These are phyloP conservation scores for Cladobotryum mycophilum DNA, from an alignment of 2,329 filamentous ascomycete genomes.

Conservation along the genomic window DNA sequence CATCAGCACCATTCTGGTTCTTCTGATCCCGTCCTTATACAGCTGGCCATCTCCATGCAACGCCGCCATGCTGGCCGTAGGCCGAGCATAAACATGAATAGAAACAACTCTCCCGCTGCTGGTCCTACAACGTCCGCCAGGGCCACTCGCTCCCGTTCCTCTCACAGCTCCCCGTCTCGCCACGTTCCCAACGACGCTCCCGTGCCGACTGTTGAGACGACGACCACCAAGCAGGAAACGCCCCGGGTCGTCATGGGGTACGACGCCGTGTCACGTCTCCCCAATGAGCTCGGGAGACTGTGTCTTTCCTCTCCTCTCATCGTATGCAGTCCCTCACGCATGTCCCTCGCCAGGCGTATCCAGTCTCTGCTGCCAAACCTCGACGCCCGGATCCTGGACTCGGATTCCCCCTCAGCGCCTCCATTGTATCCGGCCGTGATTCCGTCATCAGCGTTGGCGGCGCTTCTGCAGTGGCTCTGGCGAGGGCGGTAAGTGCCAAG, in stretches of 20 bases:
- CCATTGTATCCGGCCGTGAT: slow-evolving; percentile 38
- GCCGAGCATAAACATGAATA: too few species aligned
- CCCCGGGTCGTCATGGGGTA: slow-evolving; percentile 31
- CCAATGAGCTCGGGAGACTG: slow-evolving; percentile 28
- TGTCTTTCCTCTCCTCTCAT: slow-evolving; percentile 29
- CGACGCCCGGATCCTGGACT: slow-evolving; percentile 27
- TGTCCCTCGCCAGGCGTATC: slow-evolving; percentile 27
- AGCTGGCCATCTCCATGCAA: too few species aligned
- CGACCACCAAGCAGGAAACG: slow-evolving; percentile 7
- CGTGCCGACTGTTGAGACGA: not conserved
- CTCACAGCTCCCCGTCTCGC: not conserved
- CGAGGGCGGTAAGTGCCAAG: slow-evolving; percentile 46
- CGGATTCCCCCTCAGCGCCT: slow-evolving; percentile 23
- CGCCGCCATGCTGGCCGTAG: too few species aligned
- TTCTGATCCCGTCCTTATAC: too few species aligned
- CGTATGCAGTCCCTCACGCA: slow-evolving; percentile 32
- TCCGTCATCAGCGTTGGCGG: slow-evolving; percentile 56
- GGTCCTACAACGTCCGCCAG: slow-evolving; percentile 5
- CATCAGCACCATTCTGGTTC: too few species aligned
- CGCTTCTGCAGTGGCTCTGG: slow-evolving; percentile 55
- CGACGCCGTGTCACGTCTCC: slow-evolving; percentile 26
- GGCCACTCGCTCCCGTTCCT: not conserved
- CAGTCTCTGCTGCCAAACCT: slow-evolving; percentile 29
- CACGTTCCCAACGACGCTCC: not conserved
- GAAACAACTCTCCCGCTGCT: slow-evolving; percentile 4